Conservation (phyloP, 345 rosid genomes). For the Syzygium grande region DNA sequence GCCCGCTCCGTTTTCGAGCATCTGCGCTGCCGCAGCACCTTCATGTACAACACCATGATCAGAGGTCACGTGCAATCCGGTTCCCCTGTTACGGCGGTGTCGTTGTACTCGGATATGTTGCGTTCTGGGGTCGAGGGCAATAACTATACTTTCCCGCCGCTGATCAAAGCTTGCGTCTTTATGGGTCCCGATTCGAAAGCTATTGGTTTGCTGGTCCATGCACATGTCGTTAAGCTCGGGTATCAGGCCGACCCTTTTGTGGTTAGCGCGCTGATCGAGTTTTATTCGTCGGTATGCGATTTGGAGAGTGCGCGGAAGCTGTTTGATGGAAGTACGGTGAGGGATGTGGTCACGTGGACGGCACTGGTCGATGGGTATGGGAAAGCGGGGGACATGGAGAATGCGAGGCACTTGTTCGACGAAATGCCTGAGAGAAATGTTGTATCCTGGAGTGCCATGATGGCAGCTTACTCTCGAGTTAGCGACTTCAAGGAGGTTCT, state of each 20-base stretch:
- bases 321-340: slow-evolving; percentile 12
- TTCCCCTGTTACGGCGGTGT: slow-evolving; percentile 6
- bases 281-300: slow-evolving; percentile 3
- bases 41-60: slow-evolving; percentile 23
- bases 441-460: slow-evolving; percentile 23
- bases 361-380: slow-evolving; percentile 20
- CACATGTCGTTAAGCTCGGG: slow-evolving; percentile 22
- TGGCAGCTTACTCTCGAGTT: slow-evolving; percentile 28
- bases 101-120: slow-evolving; percentile 20
- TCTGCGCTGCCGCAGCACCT: slow-evolving; percentile 9
- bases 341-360: slow-evolving; percentile 29
- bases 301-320: slow-evolving; percentile 14
- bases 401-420: slow-evolving; percentile 19
- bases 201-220: slow-evolving; percentile 17
- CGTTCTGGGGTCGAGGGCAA: slow-evolving; percentile 9
- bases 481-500: slow-evolving; percentile 26
- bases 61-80: slow-evolving; percentile 14
- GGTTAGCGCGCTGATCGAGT: slow-evolving; percentile 26
- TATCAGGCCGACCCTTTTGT: slow-evolving; percentile 17
- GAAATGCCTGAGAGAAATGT: slow-evolving; percentile 27
- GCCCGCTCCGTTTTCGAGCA: slow-evolving; percentile 16
- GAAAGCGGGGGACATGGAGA: slow-evolving; percentile 11
- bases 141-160: slow-evolving; percentile 20
- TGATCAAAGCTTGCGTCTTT: slow-evolving; percentile 23
- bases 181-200: slow-evolving; percentile 1